phyloP scores from a whole-genome alignment of 1,139 yeast species.

The Yueomyces sp. region DNA sequence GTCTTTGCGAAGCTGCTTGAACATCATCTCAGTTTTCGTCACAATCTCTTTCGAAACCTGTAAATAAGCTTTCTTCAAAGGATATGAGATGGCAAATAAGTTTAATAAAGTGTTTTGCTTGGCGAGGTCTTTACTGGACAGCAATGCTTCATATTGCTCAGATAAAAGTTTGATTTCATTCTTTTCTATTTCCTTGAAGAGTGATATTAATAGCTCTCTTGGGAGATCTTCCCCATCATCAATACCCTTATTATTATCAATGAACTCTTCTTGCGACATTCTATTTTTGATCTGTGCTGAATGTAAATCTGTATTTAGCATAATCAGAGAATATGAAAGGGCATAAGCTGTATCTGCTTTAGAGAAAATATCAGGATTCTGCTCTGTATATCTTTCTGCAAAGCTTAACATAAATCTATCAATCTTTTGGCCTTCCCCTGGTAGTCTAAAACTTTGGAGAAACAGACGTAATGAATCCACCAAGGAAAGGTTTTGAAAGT shows the following conservation, averaged over 20 bases:
- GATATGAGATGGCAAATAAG: slow-evolving; percentile 63
- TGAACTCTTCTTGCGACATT: slow-evolving; percentile 79
- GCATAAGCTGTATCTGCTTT: slow-evolving; percentile 92
- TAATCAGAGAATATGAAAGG: slow-evolving; percentile 78
- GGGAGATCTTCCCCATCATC: slow-evolving; percentile 84
- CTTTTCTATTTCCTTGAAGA: slow-evolving; percentile 62
- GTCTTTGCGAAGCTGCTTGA: slow-evolving; percentile 50
- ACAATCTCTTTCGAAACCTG: slow-evolving; percentile 90
- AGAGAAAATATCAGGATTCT: slow-evolving; percentile 73
- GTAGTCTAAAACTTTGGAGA: slow-evolving; percentile 78
- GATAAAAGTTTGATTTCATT: slow-evolving; percentile 84
- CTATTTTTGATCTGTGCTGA: slow-evolving; percentile 72
- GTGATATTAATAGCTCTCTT: slow-evolving; percentile 50
- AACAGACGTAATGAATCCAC: slow-evolving; percentile 78
- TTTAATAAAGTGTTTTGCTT: slow-evolving; percentile 39
- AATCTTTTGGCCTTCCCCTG: slow-evolving; percentile 96
- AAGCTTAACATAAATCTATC: slow-evolving; percentile 93
- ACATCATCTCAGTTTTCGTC: slow-evolving; percentile 73
- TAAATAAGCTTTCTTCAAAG: slow-evolving; percentile 73
- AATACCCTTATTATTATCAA: slow-evolving; percentile 77
- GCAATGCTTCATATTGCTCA: slow-evolving; percentile 84
- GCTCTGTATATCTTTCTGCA: slow-evolving; percentile 81
- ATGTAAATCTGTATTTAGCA: slow-evolving; percentile 90
- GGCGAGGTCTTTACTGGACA: slow-evolving; percentile 46
- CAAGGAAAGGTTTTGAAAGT: slow-evolving; percentile 56